Base-by-base conservation (phyloP, 495 filamentous ascomycete genomes). In the Talaromyces proteolyticus region DNA sequence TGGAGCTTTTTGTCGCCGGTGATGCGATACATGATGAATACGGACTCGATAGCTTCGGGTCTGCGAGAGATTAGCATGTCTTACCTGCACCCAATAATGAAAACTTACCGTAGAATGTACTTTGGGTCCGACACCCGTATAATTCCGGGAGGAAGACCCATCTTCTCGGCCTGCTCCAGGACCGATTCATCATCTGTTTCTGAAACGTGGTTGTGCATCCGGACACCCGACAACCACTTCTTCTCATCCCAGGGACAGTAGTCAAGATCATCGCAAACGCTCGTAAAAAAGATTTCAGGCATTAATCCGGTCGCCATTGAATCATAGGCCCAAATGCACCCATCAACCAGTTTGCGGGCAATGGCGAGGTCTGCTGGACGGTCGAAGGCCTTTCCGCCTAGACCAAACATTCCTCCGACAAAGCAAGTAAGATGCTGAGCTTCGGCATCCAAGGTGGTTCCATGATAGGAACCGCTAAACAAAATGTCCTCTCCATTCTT, bases 1-100 rank as follows among this genome's bases (percentile, higher is more conserved):
- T 80, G 73, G 20, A 84, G 71, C n/a, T 75, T 75, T 21, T 73
- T 64, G 40, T 87, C 77, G 12, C 87, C 88, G 0, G 87, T 90
- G 39, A 89, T 80, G 3, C 88, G 77, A 57, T 88, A 90, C 56
- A 89, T 75, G 34, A 89, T 69, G 60, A 91, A 92, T 3, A 91
- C 64, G 20, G 81, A 84, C 60, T 88, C 85, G 46, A 88, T 79
- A 12, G 84, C 84, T 59, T 87, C 84, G 3, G 85, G 84, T 49
- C 76, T 75, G 18, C 1, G 39, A 23, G 4, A 12, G 8, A 45
- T 60, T 23, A 58, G 53, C 8, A 11, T 2, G 44, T n/a, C 39
- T 19, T 49, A 5, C 19, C 14, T 21, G 6, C 3, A 44, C 1
- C 14, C 40, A 7, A 3, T 24, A 18, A 16, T 19, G 23, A 39